Base-by-base conservation (phyloP, 176 grass and related monocot genomes). In the Oryza brachyantha region DNA sequence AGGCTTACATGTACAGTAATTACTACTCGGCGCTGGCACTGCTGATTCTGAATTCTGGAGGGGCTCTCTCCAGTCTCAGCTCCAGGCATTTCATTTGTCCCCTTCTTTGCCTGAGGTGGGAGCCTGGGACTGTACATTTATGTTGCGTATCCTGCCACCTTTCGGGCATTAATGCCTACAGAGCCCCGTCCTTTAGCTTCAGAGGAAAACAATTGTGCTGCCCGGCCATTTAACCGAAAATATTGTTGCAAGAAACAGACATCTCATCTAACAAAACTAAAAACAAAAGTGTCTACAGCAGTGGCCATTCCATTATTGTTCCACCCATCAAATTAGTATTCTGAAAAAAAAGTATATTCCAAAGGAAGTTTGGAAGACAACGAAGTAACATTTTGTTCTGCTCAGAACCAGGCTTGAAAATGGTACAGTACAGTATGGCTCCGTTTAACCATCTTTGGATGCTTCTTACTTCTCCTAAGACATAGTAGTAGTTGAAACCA, bases 71-170 rank as follows among this genome's bases (percentile, higher is more conserved):
- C n/a, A n/a, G n/a, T n/a, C 41, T 35, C 43, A 19, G 69, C 37
- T 74, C 63, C 70, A 32, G 77, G 84, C 76, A 80, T 68, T 45
- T 60, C 69, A 67, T 86, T 39, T 68, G 70, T 68, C 74, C 70
- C 70, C 69, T 61, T 50, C 28, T 60, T 74, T 80, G 65, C 59
- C 52, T 46, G 81, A n/a, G 24, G 46, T 54, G 27, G 29, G 3
- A 32, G 31, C 4, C n/a, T n/a, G n/a, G n/a, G n/a, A 21, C 71
- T 61, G 67, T 16, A 46, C 37, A 3, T 25, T 62, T 62, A 54
- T 21, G 61, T 61, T 48, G 68, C 68, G 68, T 66, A 57, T 65
- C 31, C 57, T 63, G 35, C 46, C 13, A 14, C 61, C 71, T 41
- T 55, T 55, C 64, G 48, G 31, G 57, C 68, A 45, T 43, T 60